Evolutionary conservation across 768 basidiomycete species (phyloP).

Genomic region (Naematelia aurantialba): DNA sequence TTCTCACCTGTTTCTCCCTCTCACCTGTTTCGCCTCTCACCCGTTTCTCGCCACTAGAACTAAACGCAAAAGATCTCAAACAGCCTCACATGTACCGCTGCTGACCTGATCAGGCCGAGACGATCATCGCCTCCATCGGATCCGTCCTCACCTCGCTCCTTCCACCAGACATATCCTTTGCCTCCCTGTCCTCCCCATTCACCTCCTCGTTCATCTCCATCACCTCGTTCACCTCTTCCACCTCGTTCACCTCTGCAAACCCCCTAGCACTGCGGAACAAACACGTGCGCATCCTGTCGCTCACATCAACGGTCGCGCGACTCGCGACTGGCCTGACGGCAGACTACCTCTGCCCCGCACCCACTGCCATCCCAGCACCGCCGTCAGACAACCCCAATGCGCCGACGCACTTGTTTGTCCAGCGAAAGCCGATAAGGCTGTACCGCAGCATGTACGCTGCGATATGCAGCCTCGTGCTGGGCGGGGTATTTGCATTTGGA

Average conservation of each 20-base stretch:
- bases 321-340: conserved; percentile 41
- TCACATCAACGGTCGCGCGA: conserved; percentile 43
- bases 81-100: neutral
- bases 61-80: neutral
- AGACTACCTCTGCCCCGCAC: conserved; percentile 42
- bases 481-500: conserved; percentile 37
- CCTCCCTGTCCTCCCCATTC: no score
- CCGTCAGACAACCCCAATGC: conserved; percentile 19
- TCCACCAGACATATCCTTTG: conserved; percentile 27
- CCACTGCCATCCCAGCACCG: conserved; percentile 21
- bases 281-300: conserved; percentile 45
- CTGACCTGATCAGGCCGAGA: conserved; percentile 38
- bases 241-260: conserved; percentile 7
- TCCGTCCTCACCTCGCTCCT: conserved; percentile 47
- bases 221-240: conserved; percentile 3
- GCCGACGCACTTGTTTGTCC: conserved; percentile 31
- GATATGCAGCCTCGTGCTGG: conserved; percentile 28
- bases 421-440: conserved; percentile 20
- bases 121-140: conserved; percentile 46
- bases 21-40: neutral
- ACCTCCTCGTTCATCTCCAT: conserved; percentile 2
- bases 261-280: conserved; percentile 43
- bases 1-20: neutral
- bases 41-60: neutral
- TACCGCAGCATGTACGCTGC: conserved; percentile 40